These are phyloP conservation scores for Xylogone sp. DNA, from an alignment of 2,329 filamentous ascomycete genomes.

Conservation along the genomic window DNA sequence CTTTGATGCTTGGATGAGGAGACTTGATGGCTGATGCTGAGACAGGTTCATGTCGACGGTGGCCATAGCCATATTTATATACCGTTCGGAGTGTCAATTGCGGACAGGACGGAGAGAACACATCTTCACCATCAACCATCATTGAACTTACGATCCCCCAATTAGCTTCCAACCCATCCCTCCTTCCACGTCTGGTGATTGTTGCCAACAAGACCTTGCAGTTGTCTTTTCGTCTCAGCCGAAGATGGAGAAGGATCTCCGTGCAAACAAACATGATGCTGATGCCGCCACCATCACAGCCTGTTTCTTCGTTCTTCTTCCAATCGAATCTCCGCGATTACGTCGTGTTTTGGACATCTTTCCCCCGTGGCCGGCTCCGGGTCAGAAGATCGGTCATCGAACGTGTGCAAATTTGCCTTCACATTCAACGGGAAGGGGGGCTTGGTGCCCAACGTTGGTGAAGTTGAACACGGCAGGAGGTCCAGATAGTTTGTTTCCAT, in stretches of 20 bases:
- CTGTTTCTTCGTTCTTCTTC: background rate
- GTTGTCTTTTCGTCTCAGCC: background rate
- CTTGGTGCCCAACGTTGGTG: background rate
- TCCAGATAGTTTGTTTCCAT: background rate
- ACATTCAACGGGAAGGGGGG: background rate
- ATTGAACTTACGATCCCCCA: background rate
- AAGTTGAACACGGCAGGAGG: background rate
- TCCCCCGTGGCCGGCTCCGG: background rate
- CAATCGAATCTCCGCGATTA: background rate
- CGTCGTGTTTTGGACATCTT: background rate
- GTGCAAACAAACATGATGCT: background rate
- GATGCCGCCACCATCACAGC: background rate
- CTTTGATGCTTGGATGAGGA: constrained; percentile 15
- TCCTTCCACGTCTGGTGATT: background rate
- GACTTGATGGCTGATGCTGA: constrained; percentile 21
- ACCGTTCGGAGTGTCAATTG: constrained; percentile 1
- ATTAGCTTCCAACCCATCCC: background rate
- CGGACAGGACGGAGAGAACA: background rate
- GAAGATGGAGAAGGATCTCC: background rate
- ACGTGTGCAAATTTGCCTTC: background rate
- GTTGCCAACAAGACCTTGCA: background rate
- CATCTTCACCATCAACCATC: background rate
- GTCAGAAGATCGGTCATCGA: background rate
- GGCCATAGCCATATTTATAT: constrained; percentile 21
- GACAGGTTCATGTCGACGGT: constrained; percentile 3